Percentiles rank a stretch among this genome's conserved stretches.
Conservation (phyloP, 2,329 filamentous ascomycete species). For the Aotearoamyces nothofagi region DNA sequence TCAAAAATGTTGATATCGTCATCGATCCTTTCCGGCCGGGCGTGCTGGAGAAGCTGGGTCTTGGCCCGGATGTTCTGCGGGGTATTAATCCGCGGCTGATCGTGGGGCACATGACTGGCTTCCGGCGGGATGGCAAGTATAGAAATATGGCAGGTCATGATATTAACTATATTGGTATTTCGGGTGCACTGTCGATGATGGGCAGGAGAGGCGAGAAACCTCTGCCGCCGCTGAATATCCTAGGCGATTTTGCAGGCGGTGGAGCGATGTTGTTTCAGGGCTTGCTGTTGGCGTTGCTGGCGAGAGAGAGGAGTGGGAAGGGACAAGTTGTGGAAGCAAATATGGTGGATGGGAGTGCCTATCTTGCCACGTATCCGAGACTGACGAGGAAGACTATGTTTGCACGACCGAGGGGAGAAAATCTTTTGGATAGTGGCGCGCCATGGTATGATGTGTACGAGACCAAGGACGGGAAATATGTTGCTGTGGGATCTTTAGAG, state of each 20-base stretch:
- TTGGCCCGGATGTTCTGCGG: conserved; percentile 51
- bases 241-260: conserved; percentile 80
- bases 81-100: conserved; percentile 59
- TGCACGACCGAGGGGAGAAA: conserved; percentile 51
- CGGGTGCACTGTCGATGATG: conserved; percentile 59
- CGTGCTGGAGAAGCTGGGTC: conserved; percentile 66
- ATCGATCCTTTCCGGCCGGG: conserved; percentile 87
- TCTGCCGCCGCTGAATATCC: conserved; percentile 61
- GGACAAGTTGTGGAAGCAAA: conserved; percentile 85
- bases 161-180: conserved; percentile 85
- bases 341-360: conserved; percentile 78
- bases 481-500: conserved; percentile 79
- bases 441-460: conserved; percentile 80
- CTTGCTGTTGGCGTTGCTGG: conserved; percentile 60
- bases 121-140: conserved; percentile 71
- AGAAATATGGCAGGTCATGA: conserved; percentile 77
- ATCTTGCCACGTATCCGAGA: conserved; percentile 61
- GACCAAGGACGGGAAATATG: conserved; percentile 57
- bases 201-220: conserved; percentile 52
- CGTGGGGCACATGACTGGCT: conserved; percentile 72
- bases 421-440: conserved; percentile 65
- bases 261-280: conserved; percentile 67
- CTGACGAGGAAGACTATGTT: conserved; percentile 27
- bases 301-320: conserved; percentile 40
- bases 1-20: conserved; percentile 51